Evolutionary conservation across 352 stramenopile genomes (phyloP).

Genomic region (Pythium aphanidermatum): DNA sequence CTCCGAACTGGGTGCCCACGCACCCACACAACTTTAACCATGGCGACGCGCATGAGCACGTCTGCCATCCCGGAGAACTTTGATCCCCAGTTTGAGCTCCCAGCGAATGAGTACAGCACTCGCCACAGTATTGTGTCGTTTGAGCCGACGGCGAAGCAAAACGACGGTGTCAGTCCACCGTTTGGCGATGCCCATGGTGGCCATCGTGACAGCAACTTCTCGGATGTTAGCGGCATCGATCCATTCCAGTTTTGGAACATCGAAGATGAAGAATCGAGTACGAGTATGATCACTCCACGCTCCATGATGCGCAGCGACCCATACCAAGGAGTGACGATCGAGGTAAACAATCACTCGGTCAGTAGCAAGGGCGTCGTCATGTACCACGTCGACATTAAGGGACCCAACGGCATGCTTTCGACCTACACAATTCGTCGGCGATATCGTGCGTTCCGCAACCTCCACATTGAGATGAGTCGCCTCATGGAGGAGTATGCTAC

Average conservation of each 20-base stretch:
- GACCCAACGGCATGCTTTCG: constrained; percentile 59
- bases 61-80: constrained; percentile 41
- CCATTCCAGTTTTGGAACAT: constrained; percentile 50
- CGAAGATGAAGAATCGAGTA: constrained; percentile 29
- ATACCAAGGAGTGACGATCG: constrained; percentile 57
- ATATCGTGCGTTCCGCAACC: constrained; percentile 75
- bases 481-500: constrained; percentile 39
- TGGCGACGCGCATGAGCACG: constrained; percentile 40
- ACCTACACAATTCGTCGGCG: constrained; percentile 83
- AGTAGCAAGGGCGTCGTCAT: constrained; percentile 62
- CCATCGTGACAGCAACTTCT: constrained; percentile 49
- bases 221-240: constrained; percentile 59
- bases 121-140: constrained; percentile 57
- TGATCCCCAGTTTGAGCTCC: constrained; percentile 38
- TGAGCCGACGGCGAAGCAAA: constrained; percentile 23
- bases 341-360: constrained; percentile 49
- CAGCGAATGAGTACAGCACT: constrained; percentile 31
- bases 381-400: constrained; percentile 87
- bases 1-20: no score
- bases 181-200: constrained; percentile 1
- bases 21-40: no score
- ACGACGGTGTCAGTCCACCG: constrained; percentile 5
- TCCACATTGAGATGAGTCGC: constrained; percentile 57
- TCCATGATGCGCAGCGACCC: constrained; percentile 30
- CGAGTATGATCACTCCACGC: constrained; percentile 24